Percentiles rank a stretch among this genome's conserved stretches.
Conservation (phyloP, 2,329 filamentous ascomycete species). For the Aurifilum marmelostoma region DNA sequence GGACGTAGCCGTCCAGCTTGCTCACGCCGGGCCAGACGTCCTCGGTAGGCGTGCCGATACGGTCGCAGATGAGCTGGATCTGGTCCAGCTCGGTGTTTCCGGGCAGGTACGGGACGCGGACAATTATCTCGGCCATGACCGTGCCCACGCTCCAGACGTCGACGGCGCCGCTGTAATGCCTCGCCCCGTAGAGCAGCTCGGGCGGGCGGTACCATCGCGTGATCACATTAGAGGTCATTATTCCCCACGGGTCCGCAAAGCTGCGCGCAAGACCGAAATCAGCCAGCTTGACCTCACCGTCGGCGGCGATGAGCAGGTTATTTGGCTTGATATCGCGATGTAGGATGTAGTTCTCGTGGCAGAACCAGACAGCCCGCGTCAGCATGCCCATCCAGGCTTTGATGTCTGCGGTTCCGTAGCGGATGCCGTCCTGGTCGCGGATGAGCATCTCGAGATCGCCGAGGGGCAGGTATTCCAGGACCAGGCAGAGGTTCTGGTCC, state of each 20-base stretch:
- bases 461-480: conserved; percentile 90
- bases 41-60: conserved; percentile 88
- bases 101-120: conserved; percentile 80
- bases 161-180: conserved; percentile 86
- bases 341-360: conserved; percentile 89
- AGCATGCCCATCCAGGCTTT: conserved; percentile 99
- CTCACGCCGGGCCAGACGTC: conserved; percentile 94
- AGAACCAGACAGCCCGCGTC: conserved; percentile 91
- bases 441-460: conserved; percentile 95
- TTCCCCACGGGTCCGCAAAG: conserved; percentile 84
- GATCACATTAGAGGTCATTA: conserved; percentile 94
- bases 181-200: conserved; percentile 88
- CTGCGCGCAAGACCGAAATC: conserved; percentile 94
- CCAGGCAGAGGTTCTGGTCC: conserved; percentile 93
- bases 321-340: conserved; percentile 99
- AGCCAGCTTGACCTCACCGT: conserved; percentile 92
- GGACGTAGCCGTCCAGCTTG: conserved; percentile 78
- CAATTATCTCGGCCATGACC: conserved; percentile 88
- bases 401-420: conserved; percentile 86
- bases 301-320: conserved; percentile 91
- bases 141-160: conserved; percentile 94
- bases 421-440: conserved; percentile 75
- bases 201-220: conserved; percentile 96
- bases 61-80: conserved; percentile 79
- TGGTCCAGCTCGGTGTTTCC: conserved; percentile 87